These are phyloP conservation scores for Eucalyptus decipiens DNA, from an alignment of 345 rosid species.

Conservation along the genomic window DNA sequence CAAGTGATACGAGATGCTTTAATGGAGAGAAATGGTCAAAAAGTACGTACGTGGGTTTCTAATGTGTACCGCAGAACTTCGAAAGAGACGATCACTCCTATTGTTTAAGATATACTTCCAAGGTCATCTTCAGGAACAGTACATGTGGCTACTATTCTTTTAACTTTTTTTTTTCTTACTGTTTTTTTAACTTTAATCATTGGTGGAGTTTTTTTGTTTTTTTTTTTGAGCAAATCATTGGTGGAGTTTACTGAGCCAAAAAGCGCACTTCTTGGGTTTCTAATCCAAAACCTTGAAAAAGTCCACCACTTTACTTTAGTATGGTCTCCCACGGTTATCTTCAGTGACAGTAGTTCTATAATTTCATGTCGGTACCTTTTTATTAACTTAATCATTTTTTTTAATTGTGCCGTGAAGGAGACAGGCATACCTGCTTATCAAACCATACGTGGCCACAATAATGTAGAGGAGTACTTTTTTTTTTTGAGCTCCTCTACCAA, in stretches of 20 bases:
- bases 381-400: not conserved
- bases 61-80: not conserved
- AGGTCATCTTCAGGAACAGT: not conserved
- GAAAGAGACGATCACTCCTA: not conserved
- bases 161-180: too few species aligned
- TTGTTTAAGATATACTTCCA: not conserved
- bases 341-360: not conserved
- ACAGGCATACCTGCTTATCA: not conserved
- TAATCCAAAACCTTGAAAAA: not conserved
- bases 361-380: not conserved
- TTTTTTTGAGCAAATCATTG: too few species aligned
- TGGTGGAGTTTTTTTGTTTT: too few species aligned
- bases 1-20: not conserved
- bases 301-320: not conserved
- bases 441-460: not conserved
- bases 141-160: not conserved
- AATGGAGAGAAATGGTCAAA: not conserved
- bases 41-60: not conserved
- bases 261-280: not conserved
- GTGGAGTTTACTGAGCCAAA: not conserved
- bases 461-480: not conserved
- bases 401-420: not conserved
- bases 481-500: not conserved
- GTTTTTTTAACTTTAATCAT: not conserved
- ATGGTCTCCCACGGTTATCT: not conserved